Evolutionary conservation across 495 filamentous ascomycete genomes (phyloP), one percentile per base, ranked within the genome.

Genomic region (Neurospora sp.): DNA sequence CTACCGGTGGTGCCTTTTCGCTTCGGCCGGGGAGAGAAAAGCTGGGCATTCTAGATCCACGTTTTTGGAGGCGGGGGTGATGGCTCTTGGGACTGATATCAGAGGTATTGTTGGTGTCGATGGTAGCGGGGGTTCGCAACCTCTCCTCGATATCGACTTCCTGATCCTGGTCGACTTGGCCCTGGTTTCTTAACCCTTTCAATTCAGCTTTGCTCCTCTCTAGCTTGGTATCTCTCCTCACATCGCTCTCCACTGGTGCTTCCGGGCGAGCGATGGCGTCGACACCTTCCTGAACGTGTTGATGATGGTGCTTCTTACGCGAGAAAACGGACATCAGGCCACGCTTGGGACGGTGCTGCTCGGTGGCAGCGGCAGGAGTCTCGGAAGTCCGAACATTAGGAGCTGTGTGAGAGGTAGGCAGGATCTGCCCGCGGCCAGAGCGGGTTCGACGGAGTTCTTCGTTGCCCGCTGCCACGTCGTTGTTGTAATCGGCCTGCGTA

Each of bases 201-300:
- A 89, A 77, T 71, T 87, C 80, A n/a, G 76, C 80, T 35, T 74
- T 73, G 74, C 78, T 84, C n/a, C 86, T 79, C 73, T 89, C 87
- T 3, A 88, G 79, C 71, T 80, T 83, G 5, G 86, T 88, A 71
- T 88, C 87, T 4, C 84, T 79, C 12, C 85, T 79, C 14, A 86
- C 86, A 14, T 85, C 82, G 70, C 84, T 86, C 59, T 89, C 87
- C 4, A 71, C 74, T 18, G 54, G 54, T 8, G 81, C 70, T n/a
- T 82, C 84, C 0, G 81, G 75, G 20, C 84, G 84, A 39, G 81
- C 78, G 39, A 88, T 84, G 70, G 79, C 81, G 73, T 82, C 78
- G 23, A 27, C n/a, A 12, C 75, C 59, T 16, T 77, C 72, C 18
- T 80, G 80, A 1, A 59, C 20, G 48, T 59, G 48, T 12, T 59